Evolutionary conservation across 345 rosid species (phyloP), one percentile per base, ranked within the genome.

Genomic region (Alliaria petiolata): DNA sequence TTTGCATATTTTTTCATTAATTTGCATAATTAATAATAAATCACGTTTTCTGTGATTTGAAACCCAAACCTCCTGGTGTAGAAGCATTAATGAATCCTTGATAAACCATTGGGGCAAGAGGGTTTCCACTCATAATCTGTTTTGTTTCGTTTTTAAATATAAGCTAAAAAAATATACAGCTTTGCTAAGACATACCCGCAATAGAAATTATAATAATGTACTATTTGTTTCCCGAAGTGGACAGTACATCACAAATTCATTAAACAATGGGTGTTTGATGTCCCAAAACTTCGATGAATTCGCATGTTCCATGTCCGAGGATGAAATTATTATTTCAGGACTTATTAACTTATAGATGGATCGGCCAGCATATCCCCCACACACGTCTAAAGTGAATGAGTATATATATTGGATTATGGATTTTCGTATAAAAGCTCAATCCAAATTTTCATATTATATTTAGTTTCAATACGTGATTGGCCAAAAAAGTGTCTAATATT

Each of bases 261-360:
- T 22, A 47, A 40, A 28, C 14, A 28, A 13, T 59, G 42, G 51
- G 8, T 40, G 60, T 70, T 61, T 53, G 58, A 60, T 66, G 72
- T 58, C 72, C 44, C 53, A 74, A 13, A 22, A 45, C 39, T 56
- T 55, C 46, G 35, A 73, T 65, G 66, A 36, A 49, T 19, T 57
- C 26, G 50, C 67, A 74, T 74, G 72, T 66, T 66, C 14, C 7
- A 74, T 74, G 36, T 22, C 67, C 62, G 54, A 66, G 72, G 38
- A 65, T 39, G 28, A 45, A 38, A 7, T 6, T 31, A 36, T 58
- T 30, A 39, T 40, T 60, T 51, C 43, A 47, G 14, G 57, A 45
- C 36, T 36, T 25, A 7, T 16, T 53, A 28, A 52, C 12, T 15
- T 33, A 40, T 52, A 26, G 61, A 65, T 52, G 40, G 51, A 39